Evolutionary conservation across 345 rosid species (phyloP).

Genomic region (Eutrema yunnanense): DNA sequence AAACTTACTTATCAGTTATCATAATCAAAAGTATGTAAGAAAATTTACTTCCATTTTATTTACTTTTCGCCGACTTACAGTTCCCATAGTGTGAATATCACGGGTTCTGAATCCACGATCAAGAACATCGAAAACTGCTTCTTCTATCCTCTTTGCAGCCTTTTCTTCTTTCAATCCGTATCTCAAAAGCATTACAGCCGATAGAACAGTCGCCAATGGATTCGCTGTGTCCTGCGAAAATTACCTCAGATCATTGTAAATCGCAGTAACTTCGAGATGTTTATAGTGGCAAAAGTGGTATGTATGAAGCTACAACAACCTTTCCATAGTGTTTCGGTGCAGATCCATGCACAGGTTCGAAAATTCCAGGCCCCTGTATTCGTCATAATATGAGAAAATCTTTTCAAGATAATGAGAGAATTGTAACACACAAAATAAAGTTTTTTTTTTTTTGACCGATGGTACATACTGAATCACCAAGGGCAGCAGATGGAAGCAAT

Average conservation of each 20-base stretch:
- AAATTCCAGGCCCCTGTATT: not conserved
- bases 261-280: not conserved
- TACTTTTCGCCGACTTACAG: not conserved
- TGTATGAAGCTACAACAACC: not conserved
- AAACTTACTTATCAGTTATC: too few relatives aligned
- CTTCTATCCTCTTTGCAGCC: slow-evolving; percentile 16
- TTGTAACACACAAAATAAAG: too few relatives aligned
- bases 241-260: not conserved
- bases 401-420: too few relatives aligned
- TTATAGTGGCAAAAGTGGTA: not conserved
- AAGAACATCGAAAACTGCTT: slow-evolving; percentile 12
- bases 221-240: slow-evolving; percentile 10
- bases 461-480: slow-evolving; percentile 11
- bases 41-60: not conserved
- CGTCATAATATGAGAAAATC: not conserved
- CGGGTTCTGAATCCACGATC: slow-evolving; percentile 20
- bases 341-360: not conserved
- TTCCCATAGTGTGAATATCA: slow-evolving; percentile 13
- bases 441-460: not conserved
- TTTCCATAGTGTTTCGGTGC: slow-evolving; percentile 22
- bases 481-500: slow-evolving; percentile 24
- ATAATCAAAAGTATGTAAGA: not conserved
- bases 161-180: slow-evolving; percentile 21
- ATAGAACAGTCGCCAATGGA: slow-evolving; percentile 15
- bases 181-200: slow-evolving; percentile 19